Percentiles rank a stretch among this genome's conserved stretches.
Evolutionary conservation across 495 filamentous ascomycete genomes (phyloP).

Genomic region (Lasiosphaeris hirsuta): DNA sequence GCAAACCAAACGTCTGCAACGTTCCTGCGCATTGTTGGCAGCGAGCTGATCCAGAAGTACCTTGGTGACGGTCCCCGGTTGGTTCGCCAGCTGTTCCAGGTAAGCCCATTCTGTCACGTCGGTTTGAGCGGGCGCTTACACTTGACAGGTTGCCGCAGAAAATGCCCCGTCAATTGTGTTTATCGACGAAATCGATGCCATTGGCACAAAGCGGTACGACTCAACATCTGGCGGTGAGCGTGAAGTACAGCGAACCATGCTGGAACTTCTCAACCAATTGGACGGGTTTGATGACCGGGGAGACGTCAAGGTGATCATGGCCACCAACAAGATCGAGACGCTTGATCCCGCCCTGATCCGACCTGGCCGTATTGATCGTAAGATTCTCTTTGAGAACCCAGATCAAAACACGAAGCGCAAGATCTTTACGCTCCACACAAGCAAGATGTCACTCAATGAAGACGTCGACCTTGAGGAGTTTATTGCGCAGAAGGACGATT

Average conservation of each 20-base stretch:
- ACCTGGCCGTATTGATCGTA: conserved; percentile 96
- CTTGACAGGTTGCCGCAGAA: conserved; percentile 74
- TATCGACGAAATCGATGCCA: conserved; percentile 99
- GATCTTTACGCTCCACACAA: conserved; percentile 99
- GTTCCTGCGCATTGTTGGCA: conserved; percentile 96
- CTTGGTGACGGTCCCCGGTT: conserved; percentile 92
- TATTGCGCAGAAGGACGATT: conserved; percentile 96
- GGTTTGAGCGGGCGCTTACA: conserved; percentile 19
- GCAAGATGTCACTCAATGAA: conserved; percentile 94
- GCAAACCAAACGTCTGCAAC: conserved; percentile 98
- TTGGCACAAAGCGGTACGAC: conserved; percentile 98
- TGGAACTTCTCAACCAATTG: conserved; percentile 96
- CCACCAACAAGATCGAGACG: conserved; percentile 99
- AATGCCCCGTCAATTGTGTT: conserved; percentile 97
- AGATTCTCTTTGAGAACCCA: conserved; percentile 98
- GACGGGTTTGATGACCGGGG: conserved; percentile 98
- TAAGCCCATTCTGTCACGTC: conserved; percentile 22
- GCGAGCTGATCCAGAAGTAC: conserved; percentile 98
- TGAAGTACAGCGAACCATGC: conserved; percentile 97
- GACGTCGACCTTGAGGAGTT: conserved; percentile 99
- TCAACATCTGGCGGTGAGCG: conserved; percentile 95
- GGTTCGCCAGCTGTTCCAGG: conserved; percentile 95
- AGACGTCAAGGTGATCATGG: conserved; percentile 99
- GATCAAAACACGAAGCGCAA: conserved; percentile 99
- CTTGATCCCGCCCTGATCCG: conserved; percentile 95